Evolutionary conservation across 2,329 filamentous ascomycete genomes (phyloP).

Genomic region (Aspergillus unguis): DNA sequence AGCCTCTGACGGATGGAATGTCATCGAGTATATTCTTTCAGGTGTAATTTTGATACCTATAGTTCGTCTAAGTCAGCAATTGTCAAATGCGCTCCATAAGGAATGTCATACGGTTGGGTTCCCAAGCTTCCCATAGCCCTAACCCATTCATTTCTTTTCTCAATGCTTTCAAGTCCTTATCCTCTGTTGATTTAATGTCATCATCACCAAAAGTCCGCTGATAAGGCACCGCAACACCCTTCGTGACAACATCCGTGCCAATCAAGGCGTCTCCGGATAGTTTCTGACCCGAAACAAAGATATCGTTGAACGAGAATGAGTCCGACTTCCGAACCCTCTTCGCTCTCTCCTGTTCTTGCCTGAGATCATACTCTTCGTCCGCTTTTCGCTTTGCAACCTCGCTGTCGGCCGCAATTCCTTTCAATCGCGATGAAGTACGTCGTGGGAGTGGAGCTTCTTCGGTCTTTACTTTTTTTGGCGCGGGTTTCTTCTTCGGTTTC

Average conservation of each 20-base stretch:
- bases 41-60: constrained; percentile 87
- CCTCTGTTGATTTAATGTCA: constrained; percentile 73
- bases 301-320: constrained; percentile 69
- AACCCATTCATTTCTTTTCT: constrained; percentile 74
- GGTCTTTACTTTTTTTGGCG: constrained; percentile 60
- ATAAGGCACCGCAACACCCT: constrained; percentile 71
- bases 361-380: constrained; percentile 59
- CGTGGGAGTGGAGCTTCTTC: constrained; percentile 55
- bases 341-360: constrained; percentile 55
- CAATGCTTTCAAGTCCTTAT: constrained; percentile 70
- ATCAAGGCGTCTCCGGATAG: constrained; percentile 65
- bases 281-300: constrained; percentile 76
- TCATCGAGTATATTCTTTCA: constrained; percentile 79
- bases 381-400: constrained; percentile 67
- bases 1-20: constrained; percentile 80
- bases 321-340: constrained; percentile 65
- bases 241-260: constrained; percentile 55
- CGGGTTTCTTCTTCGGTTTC: constrained; percentile 46
- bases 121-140: constrained; percentile 77
- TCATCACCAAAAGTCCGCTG: constrained; percentile 82
- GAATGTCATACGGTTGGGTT: constrained; percentile 63
- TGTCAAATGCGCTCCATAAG: not conserved
- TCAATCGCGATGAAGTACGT: constrained; percentile 60
- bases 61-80: not conserved
- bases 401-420: constrained; percentile 63